phyloP scores from a whole-genome alignment of 202 grass and related monocot species.

The Bolboschoenoplectus hybrid region DNA sequence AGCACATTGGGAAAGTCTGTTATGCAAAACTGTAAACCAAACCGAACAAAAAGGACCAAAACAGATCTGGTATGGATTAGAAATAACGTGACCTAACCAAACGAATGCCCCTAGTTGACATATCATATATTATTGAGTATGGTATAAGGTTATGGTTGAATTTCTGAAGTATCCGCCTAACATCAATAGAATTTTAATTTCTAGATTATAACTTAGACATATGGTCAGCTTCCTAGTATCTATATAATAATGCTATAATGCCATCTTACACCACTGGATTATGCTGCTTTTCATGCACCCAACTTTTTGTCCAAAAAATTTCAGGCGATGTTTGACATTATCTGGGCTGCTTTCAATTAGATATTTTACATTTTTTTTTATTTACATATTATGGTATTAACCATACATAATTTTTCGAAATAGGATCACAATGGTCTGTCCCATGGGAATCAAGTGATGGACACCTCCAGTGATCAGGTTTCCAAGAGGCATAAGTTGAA shows the following conservation, averaged over 20 bases:
- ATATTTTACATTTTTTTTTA: slow-evolving; percentile 4
- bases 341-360: neutral
- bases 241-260: neutral
- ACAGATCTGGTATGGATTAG: neutral
- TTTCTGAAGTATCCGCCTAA: neutral
- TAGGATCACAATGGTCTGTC: slow-evolving; percentile 30
- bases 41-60: neutral
- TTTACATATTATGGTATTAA: slow-evolving; percentile 15
- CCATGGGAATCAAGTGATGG: slow-evolving; percentile 33
- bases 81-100: neutral
- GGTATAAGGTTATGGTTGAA: neutral
- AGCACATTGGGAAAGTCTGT: neutral
- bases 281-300: neutral
- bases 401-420: neutral
- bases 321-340: neutral
- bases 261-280: neutral
- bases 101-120: neutral
- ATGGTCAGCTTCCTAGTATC: neutral
- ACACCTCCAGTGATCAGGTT: slow-evolving; percentile 32
- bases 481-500: slow-evolving; percentile 38
- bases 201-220: neutral
- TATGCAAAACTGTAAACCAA: neutral
- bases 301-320: neutral
- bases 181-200: neutral
- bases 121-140: slow-evolving; percentile 11